phyloP scores from a whole-genome alignment of 129 eudicot genomes.

The Cynara cardunculus region DNA sequence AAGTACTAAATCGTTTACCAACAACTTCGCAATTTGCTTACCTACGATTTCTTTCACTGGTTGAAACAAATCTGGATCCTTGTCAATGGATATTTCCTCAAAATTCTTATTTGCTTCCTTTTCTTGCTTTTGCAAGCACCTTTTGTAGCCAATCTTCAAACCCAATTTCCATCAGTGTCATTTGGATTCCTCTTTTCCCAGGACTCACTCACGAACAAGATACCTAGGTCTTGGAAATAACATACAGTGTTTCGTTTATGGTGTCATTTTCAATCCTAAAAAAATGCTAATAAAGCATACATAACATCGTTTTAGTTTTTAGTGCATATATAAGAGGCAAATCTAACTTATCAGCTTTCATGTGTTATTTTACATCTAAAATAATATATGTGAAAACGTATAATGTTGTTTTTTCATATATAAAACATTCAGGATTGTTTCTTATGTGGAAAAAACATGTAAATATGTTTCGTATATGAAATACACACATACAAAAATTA shows the following conservation, averaged over 20 bases:
- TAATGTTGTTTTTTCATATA: too few relatives aligned
- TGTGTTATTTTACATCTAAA: too few relatives aligned
- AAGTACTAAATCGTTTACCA: conserved; percentile 64
- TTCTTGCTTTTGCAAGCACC: conserved; percentile 46
- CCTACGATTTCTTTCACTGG: conserved; percentile 43
- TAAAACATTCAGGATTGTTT: too few relatives aligned
- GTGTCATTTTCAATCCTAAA: too few relatives aligned
- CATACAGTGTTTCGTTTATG: conserved; percentile 44
- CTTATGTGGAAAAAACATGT: too few relatives aligned
- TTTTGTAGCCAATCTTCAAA: conserved; percentile 44
- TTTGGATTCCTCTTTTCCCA: conserved; percentile 17
- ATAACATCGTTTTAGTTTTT: too few relatives aligned
- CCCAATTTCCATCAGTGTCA: conserved; percentile 29
- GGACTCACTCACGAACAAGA: conserved; percentile 45
- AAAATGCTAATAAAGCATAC: too few relatives aligned
- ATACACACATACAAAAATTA: too few relatives aligned
- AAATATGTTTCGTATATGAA: too few relatives aligned
- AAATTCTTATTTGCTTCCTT: conserved; percentile 25
- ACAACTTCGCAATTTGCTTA: conserved; percentile 48
- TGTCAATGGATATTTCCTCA: conserved; percentile 36
- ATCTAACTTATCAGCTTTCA: too few relatives aligned
- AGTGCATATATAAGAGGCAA: too few relatives aligned
- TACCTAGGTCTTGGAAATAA: conserved; percentile 36
- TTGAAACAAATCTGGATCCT: conserved; percentile 42
- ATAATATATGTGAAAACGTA: too few relatives aligned